Evolutionary conservation across 306 rosid species (phyloP).

Genomic region (Vachellia collinsii): DNA sequence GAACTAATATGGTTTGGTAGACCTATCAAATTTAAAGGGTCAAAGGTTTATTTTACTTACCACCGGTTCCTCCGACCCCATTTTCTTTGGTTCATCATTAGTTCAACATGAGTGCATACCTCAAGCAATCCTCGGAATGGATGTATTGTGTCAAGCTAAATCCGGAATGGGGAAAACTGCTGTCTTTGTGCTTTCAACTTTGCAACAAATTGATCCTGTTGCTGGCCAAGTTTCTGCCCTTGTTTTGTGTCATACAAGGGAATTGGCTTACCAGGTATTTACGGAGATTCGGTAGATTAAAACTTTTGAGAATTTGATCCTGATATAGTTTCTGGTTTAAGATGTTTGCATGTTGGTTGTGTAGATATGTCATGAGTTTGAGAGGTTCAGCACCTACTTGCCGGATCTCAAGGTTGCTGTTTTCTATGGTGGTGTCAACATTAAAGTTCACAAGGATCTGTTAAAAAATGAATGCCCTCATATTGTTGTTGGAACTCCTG

Average conservation of each 20-base stretch:
- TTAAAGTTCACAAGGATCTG: conserved; percentile 73
- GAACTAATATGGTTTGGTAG: conserved; percentile 56
- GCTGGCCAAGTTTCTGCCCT: conserved; percentile 83
- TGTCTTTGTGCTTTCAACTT: conserved; percentile 71
- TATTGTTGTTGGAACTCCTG: conserved; percentile 87
- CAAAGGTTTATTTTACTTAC: conserved; percentile 65
- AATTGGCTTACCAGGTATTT: conserved; percentile 73
- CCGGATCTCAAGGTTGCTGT: conserved; percentile 82
- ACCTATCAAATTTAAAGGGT: conserved; percentile 50
- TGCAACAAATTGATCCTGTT: conserved; percentile 83
- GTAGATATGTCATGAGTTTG: conserved; percentile 79
- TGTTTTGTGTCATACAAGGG: conserved; percentile 77
- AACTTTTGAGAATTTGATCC: neutral
- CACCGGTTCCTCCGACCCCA: conserved; percentile 57
- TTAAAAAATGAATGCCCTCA: conserved; percentile 82
- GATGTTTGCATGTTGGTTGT: neutral
- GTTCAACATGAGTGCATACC: conserved; percentile 90
- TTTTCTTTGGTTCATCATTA: conserved; percentile 72
- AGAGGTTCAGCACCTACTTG: conserved; percentile 77
- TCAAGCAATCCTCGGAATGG: conserved; percentile 86
- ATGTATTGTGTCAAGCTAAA: conserved; percentile 83
- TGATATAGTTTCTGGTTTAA: neutral
- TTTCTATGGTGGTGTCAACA: conserved; percentile 75
- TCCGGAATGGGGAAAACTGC: conserved; percentile 90
- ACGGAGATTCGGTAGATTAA: neutral